Conservation (phyloP, 345 rosid species). For the Leavenworthia alabamica region DNA sequence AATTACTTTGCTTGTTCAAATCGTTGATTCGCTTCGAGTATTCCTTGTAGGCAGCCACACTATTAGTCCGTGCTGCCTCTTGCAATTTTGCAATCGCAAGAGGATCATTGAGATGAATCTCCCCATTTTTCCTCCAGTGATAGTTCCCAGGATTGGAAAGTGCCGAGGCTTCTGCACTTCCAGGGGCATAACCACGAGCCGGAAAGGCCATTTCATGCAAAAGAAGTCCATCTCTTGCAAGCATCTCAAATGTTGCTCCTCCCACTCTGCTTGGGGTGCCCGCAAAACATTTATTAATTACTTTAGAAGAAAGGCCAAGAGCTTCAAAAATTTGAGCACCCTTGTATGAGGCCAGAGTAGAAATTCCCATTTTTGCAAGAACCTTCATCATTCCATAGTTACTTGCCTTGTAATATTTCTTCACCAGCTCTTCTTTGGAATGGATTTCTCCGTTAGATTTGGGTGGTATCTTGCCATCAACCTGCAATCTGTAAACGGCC, state of each 20-base stretch:
- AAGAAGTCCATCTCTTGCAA: constrained; percentile 76
- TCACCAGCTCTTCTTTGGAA: constrained; percentile 80
- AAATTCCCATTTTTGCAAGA: constrained; percentile 99
- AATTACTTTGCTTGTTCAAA: constrained; percentile 79
- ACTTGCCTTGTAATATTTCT: constrained; percentile 95
- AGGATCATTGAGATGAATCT: constrained; percentile 95
- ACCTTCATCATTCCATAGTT: constrained; percentile 99
- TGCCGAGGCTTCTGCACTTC: constrained; percentile 95
- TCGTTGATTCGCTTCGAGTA: constrained; percentile 88
- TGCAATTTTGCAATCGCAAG: constrained; percentile 93
- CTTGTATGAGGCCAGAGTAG: constrained; percentile 95
- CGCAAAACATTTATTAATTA: constrained; percentile 93
- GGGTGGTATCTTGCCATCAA: constrained; percentile 91
- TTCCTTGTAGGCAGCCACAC: constrained; percentile 92
- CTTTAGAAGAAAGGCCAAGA: constrained; percentile 91
- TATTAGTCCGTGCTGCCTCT: constrained; percentile 86
- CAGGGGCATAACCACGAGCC: constrained; percentile 56
- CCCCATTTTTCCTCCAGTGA: constrained; percentile 98
- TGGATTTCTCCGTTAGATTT: constrained; percentile 73
- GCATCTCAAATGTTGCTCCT: constrained; percentile 98
- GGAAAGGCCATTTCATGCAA: constrained; percentile 96
- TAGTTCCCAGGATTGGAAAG: constrained; percentile 93
- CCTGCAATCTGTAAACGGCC: constrained; percentile 81
- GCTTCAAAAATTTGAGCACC: constrained; percentile 99
- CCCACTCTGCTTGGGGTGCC: constrained; percentile 99